Percentiles rank a stretch among this genome's conserved stretches.
These are phyloP conservation scores for Ophiostoma perfectum DNA, from an alignment of 2,329 filamentous ascomycete genomes.

Conservation along the genomic window DNA sequence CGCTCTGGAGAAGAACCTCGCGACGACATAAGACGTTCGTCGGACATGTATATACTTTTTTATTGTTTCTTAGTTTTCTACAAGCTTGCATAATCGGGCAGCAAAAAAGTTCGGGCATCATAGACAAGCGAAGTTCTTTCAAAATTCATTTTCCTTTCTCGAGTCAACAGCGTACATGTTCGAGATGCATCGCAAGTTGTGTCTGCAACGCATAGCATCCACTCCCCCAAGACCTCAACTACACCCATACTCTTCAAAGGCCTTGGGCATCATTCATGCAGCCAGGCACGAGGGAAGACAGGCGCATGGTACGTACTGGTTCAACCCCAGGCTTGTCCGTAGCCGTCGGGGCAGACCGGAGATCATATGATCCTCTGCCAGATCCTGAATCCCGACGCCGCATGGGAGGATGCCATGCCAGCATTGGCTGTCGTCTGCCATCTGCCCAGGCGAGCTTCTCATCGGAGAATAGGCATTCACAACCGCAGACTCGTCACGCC, in stretches of 20 bases:
- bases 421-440: not conserved
- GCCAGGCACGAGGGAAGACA: not conserved
- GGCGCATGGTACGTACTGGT: not conserved
- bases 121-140: no score
- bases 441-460: not conserved
- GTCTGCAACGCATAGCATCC: not conserved
- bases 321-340: not conserved
- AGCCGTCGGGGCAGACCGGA: not conserved
- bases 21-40: not conserved
- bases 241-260: not conserved
- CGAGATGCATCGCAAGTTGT: no score
- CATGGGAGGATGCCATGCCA: not conserved
- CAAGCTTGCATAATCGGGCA: no score
- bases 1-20: conserved; percentile 61
- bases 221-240: not conserved
- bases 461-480: not conserved
- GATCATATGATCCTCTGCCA: not conserved
- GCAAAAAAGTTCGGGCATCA: no score
- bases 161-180: no score
- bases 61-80: no score
- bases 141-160: no score
- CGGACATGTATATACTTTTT: no score
- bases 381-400: not conserved
- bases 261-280: not conserved
- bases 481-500: not conserved